These are phyloP conservation scores for Boletus subcaerulescens DNA, from an alignment of 768 basidiomycete species.

Conservation along the genomic window DNA sequence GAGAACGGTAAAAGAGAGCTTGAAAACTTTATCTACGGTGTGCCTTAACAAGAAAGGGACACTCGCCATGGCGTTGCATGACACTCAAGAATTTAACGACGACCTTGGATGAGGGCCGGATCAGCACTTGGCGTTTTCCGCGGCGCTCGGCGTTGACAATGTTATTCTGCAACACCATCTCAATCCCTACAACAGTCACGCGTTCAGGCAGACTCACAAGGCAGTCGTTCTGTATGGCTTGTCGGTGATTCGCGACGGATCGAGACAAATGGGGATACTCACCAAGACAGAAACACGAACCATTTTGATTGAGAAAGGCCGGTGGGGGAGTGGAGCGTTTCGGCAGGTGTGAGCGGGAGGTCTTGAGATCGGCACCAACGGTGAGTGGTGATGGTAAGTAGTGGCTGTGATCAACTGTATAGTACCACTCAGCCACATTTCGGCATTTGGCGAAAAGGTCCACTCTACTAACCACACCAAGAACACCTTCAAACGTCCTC, in stretches of 20 bases:
- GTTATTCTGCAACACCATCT: slow-evolving; percentile 64
- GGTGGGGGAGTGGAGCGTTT: not conserved
- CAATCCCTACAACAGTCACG: not conserved
- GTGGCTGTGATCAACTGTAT: slow-evolving; percentile 29
- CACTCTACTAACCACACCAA: too few relatives aligned
- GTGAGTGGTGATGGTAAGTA: not conserved
- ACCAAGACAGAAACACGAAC: slow-evolving; percentile 85
- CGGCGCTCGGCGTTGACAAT: slow-evolving; percentile 99
- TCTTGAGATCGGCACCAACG: not conserved
- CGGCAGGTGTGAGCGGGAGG: not conserved
- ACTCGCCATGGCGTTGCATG: slow-evolving; percentile 97
- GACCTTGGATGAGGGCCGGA: slow-evolving; percentile 97
- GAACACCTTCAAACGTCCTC: slow-evolving; percentile 13
- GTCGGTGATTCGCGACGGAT: slow-evolving; percentile 1
- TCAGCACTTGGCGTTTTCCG: slow-evolving; percentile 98
- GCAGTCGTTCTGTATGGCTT: slow-evolving; percentile 53
- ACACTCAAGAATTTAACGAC: slow-evolving; percentile 96
- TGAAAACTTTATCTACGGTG: too few relatives aligned
- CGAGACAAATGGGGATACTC: slow-evolving; percentile 20
- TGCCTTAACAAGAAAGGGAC: not conserved
- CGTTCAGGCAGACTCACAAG: slow-evolving; percentile 33
- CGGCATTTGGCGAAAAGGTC: slow-evolving; percentile 15
- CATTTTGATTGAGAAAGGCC: slow-evolving; percentile 48
- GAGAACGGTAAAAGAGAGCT: not conserved
- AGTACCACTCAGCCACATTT: slow-evolving; percentile 26